Percentiles rank a stretch among this genome's conserved stretches.
Evolutionary conservation across 2,329 filamentous ascomycete genomes (phyloP).

Genomic region (Beauveria australis): DNA sequence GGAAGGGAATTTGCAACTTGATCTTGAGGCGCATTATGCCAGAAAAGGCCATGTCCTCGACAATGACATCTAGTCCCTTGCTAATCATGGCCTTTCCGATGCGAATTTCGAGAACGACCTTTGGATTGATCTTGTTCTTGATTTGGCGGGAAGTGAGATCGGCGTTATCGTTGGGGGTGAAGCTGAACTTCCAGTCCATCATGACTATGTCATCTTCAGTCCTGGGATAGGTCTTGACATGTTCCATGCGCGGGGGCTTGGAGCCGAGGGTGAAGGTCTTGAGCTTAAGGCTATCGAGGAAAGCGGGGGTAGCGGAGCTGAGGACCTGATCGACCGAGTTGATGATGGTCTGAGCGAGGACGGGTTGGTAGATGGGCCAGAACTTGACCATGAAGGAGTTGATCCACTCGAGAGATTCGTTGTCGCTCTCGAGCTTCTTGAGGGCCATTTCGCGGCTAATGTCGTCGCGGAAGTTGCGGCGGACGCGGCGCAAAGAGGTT

Average conservation of each 20-base stretch:
- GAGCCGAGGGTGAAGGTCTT: constrained; percentile 90
- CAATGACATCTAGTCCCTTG: constrained; percentile 94
- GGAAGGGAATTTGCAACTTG: constrained; percentile 93
- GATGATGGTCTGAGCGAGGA: constrained; percentile 85
- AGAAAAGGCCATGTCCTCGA: constrained; percentile 94
- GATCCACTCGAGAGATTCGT: constrained; percentile 95
- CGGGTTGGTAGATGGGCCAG: constrained; percentile 97
- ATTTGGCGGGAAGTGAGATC: constrained; percentile 87
- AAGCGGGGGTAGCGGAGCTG: constrained; percentile 82
- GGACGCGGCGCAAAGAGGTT: constrained; percentile 85
- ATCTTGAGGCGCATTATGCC: constrained; percentile 96
- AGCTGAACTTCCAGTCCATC: constrained; percentile 99
- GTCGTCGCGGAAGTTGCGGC: constrained; percentile 93
- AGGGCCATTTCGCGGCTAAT: constrained; percentile 83
- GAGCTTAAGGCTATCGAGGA: constrained; percentile 87
- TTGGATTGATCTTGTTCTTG: constrained; percentile 94
- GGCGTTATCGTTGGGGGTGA: constrained; percentile 87
- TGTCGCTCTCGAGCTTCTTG: constrained; percentile 78
- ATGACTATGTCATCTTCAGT: constrained; percentile 90
- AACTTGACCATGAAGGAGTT: constrained; percentile 98
- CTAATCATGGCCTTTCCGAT: constrained; percentile 95
- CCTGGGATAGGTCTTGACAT: constrained; percentile 96
- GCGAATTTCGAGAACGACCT: constrained; percentile 88
- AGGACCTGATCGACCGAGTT: constrained; percentile 93
- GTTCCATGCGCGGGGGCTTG: constrained; percentile 91